Evolutionary conservation across 495 filamentous ascomycete genomes (phyloP).

Genomic region (Aspergillus taichungensis): DNA sequence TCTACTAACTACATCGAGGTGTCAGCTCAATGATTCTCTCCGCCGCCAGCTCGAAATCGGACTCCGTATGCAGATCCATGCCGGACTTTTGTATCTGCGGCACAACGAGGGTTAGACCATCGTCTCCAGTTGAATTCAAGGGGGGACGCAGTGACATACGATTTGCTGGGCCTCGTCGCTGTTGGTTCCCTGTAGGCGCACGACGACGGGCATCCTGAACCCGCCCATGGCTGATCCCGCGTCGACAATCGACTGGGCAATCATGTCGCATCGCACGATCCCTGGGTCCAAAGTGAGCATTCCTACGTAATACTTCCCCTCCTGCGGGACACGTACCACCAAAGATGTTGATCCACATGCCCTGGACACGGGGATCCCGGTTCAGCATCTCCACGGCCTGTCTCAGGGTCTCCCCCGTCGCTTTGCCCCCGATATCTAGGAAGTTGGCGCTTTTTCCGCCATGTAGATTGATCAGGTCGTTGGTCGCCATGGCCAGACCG

Average conservation of each 20-base stretch:
- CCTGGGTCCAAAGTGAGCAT: slow-evolving; percentile 7
- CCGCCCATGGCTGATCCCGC: slow-evolving; percentile 13
- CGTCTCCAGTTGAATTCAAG: neutral
- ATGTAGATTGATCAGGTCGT: slow-evolving; percentile 19
- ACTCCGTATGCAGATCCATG: slow-evolving; percentile 13
- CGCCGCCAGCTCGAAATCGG: slow-evolving; percentile 22
- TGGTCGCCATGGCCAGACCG: slow-evolving; percentile 29
- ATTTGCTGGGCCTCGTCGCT: slow-evolving; percentile 16
- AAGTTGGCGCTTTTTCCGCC: slow-evolving; percentile 27
- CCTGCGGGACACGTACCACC: slow-evolving; percentile 16
- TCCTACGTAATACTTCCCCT: too few species aligned
- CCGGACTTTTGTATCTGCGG: slow-evolving; percentile 14
- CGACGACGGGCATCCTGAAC: slow-evolving; percentile 21
- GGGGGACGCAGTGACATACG: slow-evolving; percentile 3
- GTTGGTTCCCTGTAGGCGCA: slow-evolving; percentile 27
- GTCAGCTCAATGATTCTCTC: slow-evolving; percentile 10
- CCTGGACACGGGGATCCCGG: slow-evolving; percentile 14
- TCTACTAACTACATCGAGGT: neutral
- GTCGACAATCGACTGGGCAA: slow-evolving; percentile 23
- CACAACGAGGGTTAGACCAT: neutral
- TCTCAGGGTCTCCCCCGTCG: slow-evolving; percentile 17
- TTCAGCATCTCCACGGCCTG: slow-evolving; percentile 24
- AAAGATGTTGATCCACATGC: slow-evolving; percentile 24
- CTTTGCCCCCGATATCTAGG: slow-evolving; percentile 22
- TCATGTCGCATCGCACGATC: slow-evolving; percentile 30